Evolutionary conservation across 768 basidiomycete species (phyloP).

Genomic region (Collybiopsis luxurians): DNA sequence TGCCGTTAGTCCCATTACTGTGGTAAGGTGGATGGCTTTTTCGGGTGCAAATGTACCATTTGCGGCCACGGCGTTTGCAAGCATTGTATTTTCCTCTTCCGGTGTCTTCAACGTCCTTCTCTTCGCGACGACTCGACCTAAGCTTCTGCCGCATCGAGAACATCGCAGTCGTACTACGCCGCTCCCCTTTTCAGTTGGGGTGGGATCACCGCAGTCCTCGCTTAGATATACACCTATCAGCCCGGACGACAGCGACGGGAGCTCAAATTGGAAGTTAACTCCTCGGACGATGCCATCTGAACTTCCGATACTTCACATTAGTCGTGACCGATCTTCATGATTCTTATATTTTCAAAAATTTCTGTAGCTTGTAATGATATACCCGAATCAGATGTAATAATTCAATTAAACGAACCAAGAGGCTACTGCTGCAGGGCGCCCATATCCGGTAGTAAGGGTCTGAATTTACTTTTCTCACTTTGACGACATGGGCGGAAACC

Average conservation of each 20-base stretch:
- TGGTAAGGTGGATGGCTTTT: slow-evolving; percentile 35
- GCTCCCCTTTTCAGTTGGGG: not conserved
- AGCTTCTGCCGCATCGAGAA: slow-evolving; percentile 26
- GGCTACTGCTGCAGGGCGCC: too few species aligned
- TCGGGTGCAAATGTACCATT: slow-evolving; percentile 27
- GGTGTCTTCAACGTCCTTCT: slow-evolving; percentile 40
- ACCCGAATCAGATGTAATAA: too few species aligned
- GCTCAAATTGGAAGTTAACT: not conserved
- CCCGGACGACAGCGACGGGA: not conserved
- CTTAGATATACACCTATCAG: not conserved
- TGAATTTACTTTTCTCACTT: not conserved
- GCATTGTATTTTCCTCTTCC: slow-evolving; percentile 35
- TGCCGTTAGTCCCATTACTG: slow-evolving; percentile 37
- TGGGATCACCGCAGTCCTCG: not conserved
- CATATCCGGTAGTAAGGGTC: too few species aligned
- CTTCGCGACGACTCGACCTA: slow-evolving; percentile 36
- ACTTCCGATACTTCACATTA: not conserved
- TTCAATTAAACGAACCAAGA: too few species aligned
- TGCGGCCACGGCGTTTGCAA: slow-evolving; percentile 32
- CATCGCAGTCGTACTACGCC: not conserved
- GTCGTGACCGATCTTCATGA: not conserved
- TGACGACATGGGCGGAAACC: slow-evolving; percentile 60
- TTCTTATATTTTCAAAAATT: not conserved
- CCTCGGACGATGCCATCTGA: not conserved
- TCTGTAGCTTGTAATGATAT: too few species aligned